phyloP scores from a whole-genome alignment of 345 rosid species.

The Gossypium thurberi region DNA sequence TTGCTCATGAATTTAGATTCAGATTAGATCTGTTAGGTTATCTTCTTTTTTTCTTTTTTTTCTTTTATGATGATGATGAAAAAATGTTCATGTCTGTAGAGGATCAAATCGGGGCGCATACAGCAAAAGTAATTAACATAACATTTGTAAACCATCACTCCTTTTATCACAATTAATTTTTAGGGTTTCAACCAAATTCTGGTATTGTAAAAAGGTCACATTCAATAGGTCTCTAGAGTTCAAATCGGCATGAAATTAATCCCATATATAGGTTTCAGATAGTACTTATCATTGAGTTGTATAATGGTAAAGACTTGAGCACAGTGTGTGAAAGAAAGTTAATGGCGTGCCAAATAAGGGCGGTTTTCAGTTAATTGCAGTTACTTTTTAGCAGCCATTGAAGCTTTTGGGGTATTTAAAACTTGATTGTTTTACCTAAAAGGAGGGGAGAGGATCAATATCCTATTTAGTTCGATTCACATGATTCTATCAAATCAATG shows the following conservation, averaged over 20 bases:
- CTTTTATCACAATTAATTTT: background rate
- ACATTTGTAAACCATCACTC: background rate
- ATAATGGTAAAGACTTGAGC: background rate
- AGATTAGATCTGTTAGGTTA: background rate
- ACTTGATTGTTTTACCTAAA: background rate
- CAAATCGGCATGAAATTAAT: background rate
- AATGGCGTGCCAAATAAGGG: background rate
- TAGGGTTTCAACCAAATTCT: background rate
- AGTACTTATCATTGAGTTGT: background rate
- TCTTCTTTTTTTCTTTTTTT: background rate
- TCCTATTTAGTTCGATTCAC: background rate
- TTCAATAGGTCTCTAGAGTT: background rate
- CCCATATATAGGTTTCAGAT: background rate
- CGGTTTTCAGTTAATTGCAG: background rate
- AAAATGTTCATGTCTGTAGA: background rate
- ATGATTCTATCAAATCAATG: background rate
- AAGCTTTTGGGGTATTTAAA: background rate
- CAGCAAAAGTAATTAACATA: background rate
- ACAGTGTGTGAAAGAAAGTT: background rate
- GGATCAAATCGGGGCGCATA: background rate
- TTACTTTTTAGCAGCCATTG: background rate
- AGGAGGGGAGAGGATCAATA: background rate
- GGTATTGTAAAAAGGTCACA: background rate
- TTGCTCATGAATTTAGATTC: background rate
- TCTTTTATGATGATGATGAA: background rate